Base-by-base conservation (phyloP, 306 rosid species). In the Sindora glabra region DNA sequence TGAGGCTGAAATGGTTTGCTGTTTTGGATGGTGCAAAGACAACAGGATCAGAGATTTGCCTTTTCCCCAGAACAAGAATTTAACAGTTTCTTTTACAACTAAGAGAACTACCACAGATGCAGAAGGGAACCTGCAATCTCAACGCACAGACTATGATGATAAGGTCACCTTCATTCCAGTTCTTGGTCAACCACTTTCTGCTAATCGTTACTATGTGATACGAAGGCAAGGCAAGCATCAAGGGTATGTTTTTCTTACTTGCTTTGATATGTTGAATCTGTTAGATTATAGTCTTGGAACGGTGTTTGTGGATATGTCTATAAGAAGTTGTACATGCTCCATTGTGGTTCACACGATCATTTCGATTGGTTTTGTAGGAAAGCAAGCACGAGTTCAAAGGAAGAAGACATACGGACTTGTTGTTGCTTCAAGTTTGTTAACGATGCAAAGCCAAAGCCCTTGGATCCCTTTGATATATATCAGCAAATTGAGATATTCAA, bases 111-210 rank as follows among this genome's bases (percentile, higher is more conserved):
- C n/a, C n/a, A n/a, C n/a, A n/a, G n/a, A n/a, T n/a, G n/a, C n/a
- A n/a, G n/a, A n/a, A n/a, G n/a, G n/a, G 18, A 18, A 0, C 15
- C 23, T 16, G 3, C 13, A 4, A 24, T 29, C 3, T 29, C 3
- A 10, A 32, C 13, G 14, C 1, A 1, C 3, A 29, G 5, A 3
- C 30, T 26, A 29, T 2, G 0, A 0, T 1, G 53, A 71, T 1
- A 58, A 62, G 51, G 81, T 86, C 41, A 67, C 75, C 77, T 76
- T 86, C 59, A 64, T 89, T 64, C 92, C 95, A 10, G 89, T 75
- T 11, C 59, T 83, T 14, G 68, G 76, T 62, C 82, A 74, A 12
- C 90, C 96, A 1, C 19, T 81, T 56, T 67, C 79, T 58, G 59
- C 83, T 3, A 83, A 77, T 18, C 66, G 24, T 13, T 86, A 87